Conservation (phyloP, 2,329 filamentous ascomycete species). For the Bipolaris oryzae region DNA sequence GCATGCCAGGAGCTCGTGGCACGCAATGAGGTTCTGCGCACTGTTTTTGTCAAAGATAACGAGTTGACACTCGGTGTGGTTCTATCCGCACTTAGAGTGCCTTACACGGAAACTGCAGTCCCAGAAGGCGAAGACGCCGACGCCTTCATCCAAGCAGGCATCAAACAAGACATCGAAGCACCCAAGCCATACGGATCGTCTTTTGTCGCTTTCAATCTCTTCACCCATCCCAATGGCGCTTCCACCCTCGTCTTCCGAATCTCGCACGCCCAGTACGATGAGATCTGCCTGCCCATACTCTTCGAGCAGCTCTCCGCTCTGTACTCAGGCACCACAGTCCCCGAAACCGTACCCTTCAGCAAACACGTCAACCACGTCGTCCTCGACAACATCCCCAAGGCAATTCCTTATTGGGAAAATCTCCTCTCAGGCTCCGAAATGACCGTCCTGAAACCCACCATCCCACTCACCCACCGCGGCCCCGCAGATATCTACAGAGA, state of each 20-base stretch:
- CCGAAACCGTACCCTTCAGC: conserved; percentile 51
- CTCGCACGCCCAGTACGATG: conserved; percentile 73
- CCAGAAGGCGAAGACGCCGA: conserved; percentile 58
- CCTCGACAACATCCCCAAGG: conserved; percentile 54
- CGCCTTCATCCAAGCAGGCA: conserved; percentile 60
- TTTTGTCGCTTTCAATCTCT: conserved; percentile 51
- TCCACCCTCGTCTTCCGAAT: conserved; percentile 64
- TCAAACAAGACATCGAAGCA: conserved; percentile 61
- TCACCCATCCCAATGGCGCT: conserved; percentile 62
- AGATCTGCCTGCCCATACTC: conserved; percentile 68
- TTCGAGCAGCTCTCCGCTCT: conserved; percentile 65
- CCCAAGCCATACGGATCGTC: conserved; percentile 63
- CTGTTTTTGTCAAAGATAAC: conserved; percentile 63
- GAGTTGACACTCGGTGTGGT: conserved; percentile 63
- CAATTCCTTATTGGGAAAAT: conserved; percentile 64
- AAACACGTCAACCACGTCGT: conserved; percentile 53
- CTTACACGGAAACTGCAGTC: conserved; percentile 50
- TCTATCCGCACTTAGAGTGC: conserved; percentile 59
- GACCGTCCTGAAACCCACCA: conserved; percentile 44
- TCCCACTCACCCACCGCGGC: conserved; percentile 37
- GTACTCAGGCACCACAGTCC: conserved; percentile 49
- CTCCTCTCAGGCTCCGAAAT: conserved; percentile 64
- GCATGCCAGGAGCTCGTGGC: conserved; percentile 63
- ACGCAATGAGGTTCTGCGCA: conserved; percentile 68
- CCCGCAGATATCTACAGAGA: conserved; percentile 40